Evolutionary conservation across 169 alveolate genomes (phyloP), one percentile per base, ranked within the genome.

Genomic region (Babesia bigemina): DNA sequence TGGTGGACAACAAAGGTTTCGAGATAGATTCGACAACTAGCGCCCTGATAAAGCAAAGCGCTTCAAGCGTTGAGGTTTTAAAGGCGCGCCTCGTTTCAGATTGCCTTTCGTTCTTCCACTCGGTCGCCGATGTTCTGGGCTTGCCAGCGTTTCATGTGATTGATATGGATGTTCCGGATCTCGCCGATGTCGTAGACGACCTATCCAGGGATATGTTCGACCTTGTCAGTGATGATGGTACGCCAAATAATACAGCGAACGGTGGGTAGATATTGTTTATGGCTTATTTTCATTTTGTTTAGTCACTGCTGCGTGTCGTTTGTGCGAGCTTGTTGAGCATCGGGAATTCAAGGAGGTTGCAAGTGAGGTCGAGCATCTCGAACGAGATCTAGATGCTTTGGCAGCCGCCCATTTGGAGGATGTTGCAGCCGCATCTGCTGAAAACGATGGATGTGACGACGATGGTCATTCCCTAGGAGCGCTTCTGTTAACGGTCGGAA

Each of bases 171-270:
- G 58, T 39, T 26, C 33, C 26, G 19, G 87, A 79, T 45, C 49
- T 79, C 2, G 2, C 29, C 16, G 84, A 79, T 39, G 33, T 79
- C 21, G 55, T 79, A 4, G 87, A 79, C 21, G 63, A 26, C 63
- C 77, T 79, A 19, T 26, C 53, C 22, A 26, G 59, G 42, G 87
- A 79, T 63, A 70, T 79, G 87, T 79, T 79, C 59, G 87, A 79
- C 71, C 28, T 79, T 6, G 47, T 16, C 24, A 3, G 21, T 17
- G 71, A 24, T 12, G 66, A 48, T 26, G 50, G 22, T 0, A 48
- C 12, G 63, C 82, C 63, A 55, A 16, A 29, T 19, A 7, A 57
- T 57, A 2, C 19, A 21, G 8, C 29, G 9, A 21, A 14, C 19
- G 65, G 57, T 49, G 24, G 24, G 57, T 49, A 21, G 2, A 57